Base-by-base conservation (phyloP, 208 protist genomes). In the Crithidia thermophila region DNA sequence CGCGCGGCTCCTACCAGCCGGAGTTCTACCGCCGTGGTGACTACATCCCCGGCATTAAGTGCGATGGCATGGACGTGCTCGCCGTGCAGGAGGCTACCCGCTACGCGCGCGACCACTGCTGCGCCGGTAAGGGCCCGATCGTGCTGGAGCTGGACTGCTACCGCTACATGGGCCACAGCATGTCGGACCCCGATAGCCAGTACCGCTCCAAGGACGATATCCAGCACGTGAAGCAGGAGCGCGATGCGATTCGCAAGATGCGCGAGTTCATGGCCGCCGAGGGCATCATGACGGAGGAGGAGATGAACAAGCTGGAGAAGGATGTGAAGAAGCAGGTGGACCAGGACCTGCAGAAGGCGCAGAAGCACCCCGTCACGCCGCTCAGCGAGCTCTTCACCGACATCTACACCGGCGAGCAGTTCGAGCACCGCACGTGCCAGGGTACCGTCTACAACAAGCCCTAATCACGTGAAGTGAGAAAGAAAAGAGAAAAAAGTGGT, bases 61-160 rank as follows among this genome's bases (percentile, higher is more conserved):
- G 99, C 23, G 97, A 99, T 71, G 98, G 98, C 70, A 99, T 99
- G 98, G 94, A 99, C 69, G 84, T 99, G 27, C 85, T 99, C 33
- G 93, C 96, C 3, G 97, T 99, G 53, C 91, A 96, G 61, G 90
- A 98, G 72, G 97, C 87, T 31, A 92, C 82, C 31, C 79, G 88
- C 55, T 98, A 79, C 49, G 94, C 89, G 23, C 86, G 88, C 61
- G 81, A 98, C 25, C 82, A 91, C 72, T 93, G 88, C 71, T 59
- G 77, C 47, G 53, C 82, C 36, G 84, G 84, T 37, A 93, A 98
- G 68, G 98, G 98, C 36, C 98, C 98, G 21, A 76, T 99, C 21
- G 84, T 99, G 27, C 45, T 99, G 31, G 97, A 99, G 84, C 86
- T 98, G 55, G 88, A 98, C 74, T 98, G 94, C 31, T 98, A 98